These are phyloP conservation scores for Parmelia sp. DNA, from an alignment of 495 filamentous ascomycete genomes.

Conservation along the genomic window DNA sequence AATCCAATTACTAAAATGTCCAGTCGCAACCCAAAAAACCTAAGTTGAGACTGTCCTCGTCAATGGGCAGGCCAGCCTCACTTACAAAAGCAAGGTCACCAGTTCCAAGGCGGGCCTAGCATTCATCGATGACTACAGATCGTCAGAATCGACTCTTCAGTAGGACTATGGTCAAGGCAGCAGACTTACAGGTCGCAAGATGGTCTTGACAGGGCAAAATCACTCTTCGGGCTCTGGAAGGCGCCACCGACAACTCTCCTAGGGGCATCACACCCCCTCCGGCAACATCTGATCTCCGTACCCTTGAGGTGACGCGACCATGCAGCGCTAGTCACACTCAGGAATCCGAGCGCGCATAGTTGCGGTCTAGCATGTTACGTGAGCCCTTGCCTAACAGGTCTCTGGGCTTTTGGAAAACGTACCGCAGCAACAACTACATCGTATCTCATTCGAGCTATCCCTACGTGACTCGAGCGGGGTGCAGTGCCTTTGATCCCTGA, in stretches of 20 bases:
- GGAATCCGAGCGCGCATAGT: slow-evolving; percentile 62
- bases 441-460: slow-evolving; percentile 40
- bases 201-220: slow-evolving; percentile 62
- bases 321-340: slow-evolving; percentile 53
- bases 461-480: slow-evolving; percentile 1
- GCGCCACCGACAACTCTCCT: slow-evolving; percentile 39
- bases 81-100: slow-evolving; percentile 56
- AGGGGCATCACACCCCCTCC: slow-evolving; percentile 59
- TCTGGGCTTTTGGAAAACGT: neutral
- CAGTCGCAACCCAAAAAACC: too few relatives aligned
- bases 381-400: neutral
- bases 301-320: slow-evolving; percentile 61
- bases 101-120: slow-evolving; percentile 54
- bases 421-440: slow-evolving; percentile 55
- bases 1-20: slow-evolving; percentile 28
- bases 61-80: slow-evolving; percentile 54
- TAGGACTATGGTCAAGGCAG: neutral
- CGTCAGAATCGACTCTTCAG: neutral
- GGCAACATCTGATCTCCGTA: slow-evolving; percentile 56
- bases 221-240: slow-evolving; percentile 51
- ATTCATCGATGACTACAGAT: slow-evolving; percentile 51
- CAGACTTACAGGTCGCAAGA: slow-evolving; percentile 52
- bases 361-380: slow-evolving; percentile 34
- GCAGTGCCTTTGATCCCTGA: neutral
- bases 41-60: slow-evolving; percentile 49